Percentiles rank a stretch among this genome's conserved stretches.
phyloP scores from a whole-genome alignment of 495 filamentous ascomycete species.

The Baudoinia panamericana region DNA sequence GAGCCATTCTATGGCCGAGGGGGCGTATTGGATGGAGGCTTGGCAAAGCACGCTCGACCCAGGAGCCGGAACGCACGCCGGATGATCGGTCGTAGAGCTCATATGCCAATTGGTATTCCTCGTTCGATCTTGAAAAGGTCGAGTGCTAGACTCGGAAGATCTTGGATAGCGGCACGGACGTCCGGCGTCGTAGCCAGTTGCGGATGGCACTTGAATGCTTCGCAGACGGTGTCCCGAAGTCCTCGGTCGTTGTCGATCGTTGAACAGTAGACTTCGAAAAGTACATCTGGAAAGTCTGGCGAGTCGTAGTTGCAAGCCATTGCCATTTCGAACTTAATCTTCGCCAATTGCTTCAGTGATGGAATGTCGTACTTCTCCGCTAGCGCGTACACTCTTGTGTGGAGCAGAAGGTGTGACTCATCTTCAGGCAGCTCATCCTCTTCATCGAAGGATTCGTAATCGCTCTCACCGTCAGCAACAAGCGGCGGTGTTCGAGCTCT shows the following conservation, averaged over 20 bases:
- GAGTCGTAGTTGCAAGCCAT: slow-evolving; percentile 24
- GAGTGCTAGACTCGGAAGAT: slow-evolving; percentile 25
- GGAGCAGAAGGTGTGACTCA: slow-evolving; percentile 25
- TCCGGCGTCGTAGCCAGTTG: slow-evolving; percentile 26
- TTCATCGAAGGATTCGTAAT: slow-evolving; percentile 9
- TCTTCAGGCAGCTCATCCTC: slow-evolving; percentile 20
- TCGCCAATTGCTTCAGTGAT: slow-evolving; percentile 30
- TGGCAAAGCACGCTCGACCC: no score
- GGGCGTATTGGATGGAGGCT: no score
- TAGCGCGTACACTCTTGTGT: slow-evolving; percentile 32
- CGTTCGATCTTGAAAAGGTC: slow-evolving; percentile 27
- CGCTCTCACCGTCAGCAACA: slow-evolving; percentile 8
- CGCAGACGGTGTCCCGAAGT: slow-evolving; percentile 30
- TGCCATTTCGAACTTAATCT: slow-evolving; percentile 29
- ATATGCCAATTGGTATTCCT: slow-evolving; percentile 25
- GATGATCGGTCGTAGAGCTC: no score
- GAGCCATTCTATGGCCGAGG: no score
- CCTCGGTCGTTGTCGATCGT: slow-evolving; percentile 32
- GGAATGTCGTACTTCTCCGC: slow-evolving; percentile 36
- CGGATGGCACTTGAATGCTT: slow-evolving; percentile 27
- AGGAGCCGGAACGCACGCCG: no score
- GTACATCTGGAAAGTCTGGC: slow-evolving; percentile 29
- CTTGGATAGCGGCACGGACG: slow-evolving; percentile 23
- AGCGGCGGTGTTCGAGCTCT: slow-evolving; percentile 10
- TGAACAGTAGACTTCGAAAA: slow-evolving; percentile 32